These are phyloP conservation scores for Termitomyces sp. DNA, from an alignment of 1,284 basidiomycete genomes.

Conservation along the genomic window DNA sequence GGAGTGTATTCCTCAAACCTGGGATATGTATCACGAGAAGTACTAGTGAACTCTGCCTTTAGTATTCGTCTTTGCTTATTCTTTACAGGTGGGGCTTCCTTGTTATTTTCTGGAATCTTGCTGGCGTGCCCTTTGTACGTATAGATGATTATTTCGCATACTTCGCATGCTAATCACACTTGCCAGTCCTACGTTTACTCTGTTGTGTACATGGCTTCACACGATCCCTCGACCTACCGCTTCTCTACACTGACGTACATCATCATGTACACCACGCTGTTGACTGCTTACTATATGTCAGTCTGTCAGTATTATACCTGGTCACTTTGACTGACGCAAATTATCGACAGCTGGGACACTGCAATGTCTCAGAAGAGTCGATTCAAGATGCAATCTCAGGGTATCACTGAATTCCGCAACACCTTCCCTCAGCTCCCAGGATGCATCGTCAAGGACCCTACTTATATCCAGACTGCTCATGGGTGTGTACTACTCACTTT, in stretches of 20 bases:
- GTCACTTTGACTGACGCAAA: constrained; percentile 3
- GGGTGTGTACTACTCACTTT: constrained; percentile 44
- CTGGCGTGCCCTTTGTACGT: constrained; percentile 82
- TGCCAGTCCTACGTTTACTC: constrained; percentile 92
- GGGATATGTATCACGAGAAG: constrained; percentile 99
- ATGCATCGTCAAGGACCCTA: constrained; percentile 83
- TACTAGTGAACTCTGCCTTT: constrained; percentile 26
- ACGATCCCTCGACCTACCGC: constrained; percentile 82
- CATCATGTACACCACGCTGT: constrained; percentile 67
- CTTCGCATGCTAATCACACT: constrained; percentile 6
- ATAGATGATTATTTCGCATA: constrained; percentile 15
- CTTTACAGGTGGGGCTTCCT: constrained; percentile 75
- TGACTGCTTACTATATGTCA: constrained; percentile 80
- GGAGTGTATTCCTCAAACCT: constrained; percentile 98
- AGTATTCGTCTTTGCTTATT: constrained; percentile 8
- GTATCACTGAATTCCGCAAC: constrained; percentile 79
- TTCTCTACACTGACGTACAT: constrained; percentile 80
- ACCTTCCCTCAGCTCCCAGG: constrained; percentile 95
- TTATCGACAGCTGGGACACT: constrained; percentile 72
- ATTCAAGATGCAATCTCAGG: constrained; percentile 97
- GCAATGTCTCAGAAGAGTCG: constrained; percentile 96
- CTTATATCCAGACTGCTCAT: constrained; percentile 90
- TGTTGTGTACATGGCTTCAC: constrained; percentile 96
- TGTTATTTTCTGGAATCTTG: constrained; percentile 98
- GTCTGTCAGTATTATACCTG: constrained; percentile 5